phyloP scores from a whole-genome alignment of 768 basidiomycete species.

The Chalciporus sphaerocephalus region DNA sequence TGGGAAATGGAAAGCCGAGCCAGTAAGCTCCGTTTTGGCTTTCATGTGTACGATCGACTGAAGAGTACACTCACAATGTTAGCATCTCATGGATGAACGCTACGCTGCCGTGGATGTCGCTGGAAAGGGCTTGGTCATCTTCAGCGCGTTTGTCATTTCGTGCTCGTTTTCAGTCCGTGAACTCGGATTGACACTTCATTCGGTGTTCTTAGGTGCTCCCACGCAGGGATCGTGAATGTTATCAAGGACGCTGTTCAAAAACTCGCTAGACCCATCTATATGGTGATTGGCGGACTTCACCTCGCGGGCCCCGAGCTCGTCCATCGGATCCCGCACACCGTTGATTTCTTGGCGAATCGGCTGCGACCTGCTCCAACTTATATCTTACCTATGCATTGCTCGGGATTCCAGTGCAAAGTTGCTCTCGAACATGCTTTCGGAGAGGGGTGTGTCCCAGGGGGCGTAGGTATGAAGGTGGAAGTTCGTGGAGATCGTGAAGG shows the following conservation, averaged over 20 bases:
- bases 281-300: slow-evolving; percentile 83
- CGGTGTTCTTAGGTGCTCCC: slow-evolving; percentile 48
- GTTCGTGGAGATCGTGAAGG: slow-evolving; percentile 44
- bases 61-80: too few species aligned
- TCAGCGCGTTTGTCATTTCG: slow-evolving; percentile 66
- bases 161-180: not conserved
- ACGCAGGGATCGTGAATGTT: slow-evolving; percentile 86
- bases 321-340: slow-evolving; percentile 61
- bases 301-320: slow-evolving; percentile 68
- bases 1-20: slow-evolving; percentile 51
- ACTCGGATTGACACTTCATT: not conserved
- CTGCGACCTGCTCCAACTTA: slow-evolving; percentile 62
- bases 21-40: slow-evolving; percentile 35
- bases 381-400: slow-evolving; percentile 81
- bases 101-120: slow-evolving; percentile 72
- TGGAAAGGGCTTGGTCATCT: slow-evolving; percentile 79
- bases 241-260: slow-evolving; percentile 60
- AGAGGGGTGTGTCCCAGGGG: slow-evolving; percentile 72
- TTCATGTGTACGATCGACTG: not conserved
- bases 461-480: slow-evolving; percentile 64
- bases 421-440: slow-evolving; percentile 67
- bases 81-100: slow-evolving; percentile 82
- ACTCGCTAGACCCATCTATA: slow-evolving; percentile 68
- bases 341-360: slow-evolving; percentile 61
- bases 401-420: slow-evolving; percentile 72